These are phyloP conservation scores for Metroxylon sagu DNA, from an alignment of 176 grass and related monocot genomes.

Conservation along the genomic window DNA sequence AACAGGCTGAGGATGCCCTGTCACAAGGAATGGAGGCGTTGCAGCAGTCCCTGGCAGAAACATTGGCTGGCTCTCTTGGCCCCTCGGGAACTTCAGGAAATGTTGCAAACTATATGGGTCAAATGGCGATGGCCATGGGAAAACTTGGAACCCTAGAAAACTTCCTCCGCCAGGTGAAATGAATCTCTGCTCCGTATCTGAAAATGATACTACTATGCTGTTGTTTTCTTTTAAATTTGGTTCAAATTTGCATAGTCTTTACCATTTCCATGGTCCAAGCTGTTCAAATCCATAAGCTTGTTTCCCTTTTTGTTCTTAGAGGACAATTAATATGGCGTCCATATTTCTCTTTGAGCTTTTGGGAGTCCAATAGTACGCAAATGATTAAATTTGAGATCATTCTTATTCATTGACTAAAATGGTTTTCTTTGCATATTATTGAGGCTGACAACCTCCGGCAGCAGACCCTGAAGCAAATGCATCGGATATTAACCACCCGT, in stretches of 20 bases:
- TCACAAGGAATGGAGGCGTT: constrained; percentile 96
- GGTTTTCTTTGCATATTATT: neutral
- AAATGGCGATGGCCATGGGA: constrained; percentile 99
- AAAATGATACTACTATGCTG: neutral
- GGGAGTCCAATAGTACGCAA: too few relatives aligned
- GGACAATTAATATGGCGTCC: too few relatives aligned
- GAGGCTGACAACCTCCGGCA: constrained; percentile 86
- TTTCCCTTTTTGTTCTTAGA: too few relatives aligned
- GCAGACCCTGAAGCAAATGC: constrained; percentile 83
- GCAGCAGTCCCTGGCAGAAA: constrained; percentile 91
- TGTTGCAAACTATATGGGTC: constrained; percentile 97
- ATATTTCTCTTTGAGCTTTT: too few relatives aligned
- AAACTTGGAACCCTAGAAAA: constrained; percentile 95
- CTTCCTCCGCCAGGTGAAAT: constrained; percentile 80
- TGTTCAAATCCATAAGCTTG: too few relatives aligned
- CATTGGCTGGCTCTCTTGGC: constrained; percentile 71
- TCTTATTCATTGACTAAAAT: neutral
- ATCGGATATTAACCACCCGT: constrained; percentile 59
- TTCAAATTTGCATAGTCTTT: neutral
- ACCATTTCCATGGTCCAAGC: neutral
- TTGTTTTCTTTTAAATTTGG: neutral
- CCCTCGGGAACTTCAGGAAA: constrained; percentile 71
- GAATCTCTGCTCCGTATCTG: neutral
- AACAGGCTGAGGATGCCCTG: constrained; percentile 94
- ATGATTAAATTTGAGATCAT: too few relatives aligned